Conservation (phyloP, 106 monocot species). For the Agapanthus africanus region DNA sequence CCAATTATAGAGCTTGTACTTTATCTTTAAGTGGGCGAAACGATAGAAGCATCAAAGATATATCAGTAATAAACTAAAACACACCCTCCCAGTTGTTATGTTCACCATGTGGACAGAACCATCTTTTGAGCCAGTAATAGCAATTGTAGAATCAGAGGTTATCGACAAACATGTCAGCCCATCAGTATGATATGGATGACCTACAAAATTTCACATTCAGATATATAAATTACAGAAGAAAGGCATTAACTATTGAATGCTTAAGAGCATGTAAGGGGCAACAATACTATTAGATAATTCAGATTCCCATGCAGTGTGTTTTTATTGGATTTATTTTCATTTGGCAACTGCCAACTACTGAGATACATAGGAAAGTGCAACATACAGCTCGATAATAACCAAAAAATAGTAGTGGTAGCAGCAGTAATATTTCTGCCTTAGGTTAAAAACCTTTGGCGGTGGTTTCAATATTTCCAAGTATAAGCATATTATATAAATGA, state of each 20-base stretch:
- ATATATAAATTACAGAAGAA: not conserved
- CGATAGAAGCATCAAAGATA: conserved; percentile 2
- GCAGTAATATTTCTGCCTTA: not conserved
- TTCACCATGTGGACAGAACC: conserved; percentile 78
- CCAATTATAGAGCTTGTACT: not conserved
- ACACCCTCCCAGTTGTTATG: conserved; percentile 53
- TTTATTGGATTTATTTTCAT: not conserved
- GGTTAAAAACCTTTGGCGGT: not conserved
- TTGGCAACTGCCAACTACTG: not conserved
- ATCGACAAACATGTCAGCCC: conserved; percentile 78
- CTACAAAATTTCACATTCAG: conserved; percentile 21
- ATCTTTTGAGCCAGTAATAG: conserved; percentile 75
- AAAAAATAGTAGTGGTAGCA: too few relatives aligned
- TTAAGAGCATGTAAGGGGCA: not conserved
- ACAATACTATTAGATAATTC: not conserved
- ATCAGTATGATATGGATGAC: conserved; percentile 79
- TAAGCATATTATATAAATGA: too few relatives aligned
- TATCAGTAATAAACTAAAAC: too few relatives aligned
- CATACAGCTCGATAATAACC: not conserved
- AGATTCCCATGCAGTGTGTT: not conserved
- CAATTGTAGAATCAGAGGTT: conserved; percentile 69
- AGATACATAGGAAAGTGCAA: not conserved
- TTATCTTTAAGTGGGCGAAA: not conserved
- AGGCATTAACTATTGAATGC: not conserved
- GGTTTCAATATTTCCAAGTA: not conserved